Percentiles rank a stretch among this genome's conserved stretches.
Conservation (phyloP, 1,284 basidiomycete genomes). For the Tylopilus sp. region DNA sequence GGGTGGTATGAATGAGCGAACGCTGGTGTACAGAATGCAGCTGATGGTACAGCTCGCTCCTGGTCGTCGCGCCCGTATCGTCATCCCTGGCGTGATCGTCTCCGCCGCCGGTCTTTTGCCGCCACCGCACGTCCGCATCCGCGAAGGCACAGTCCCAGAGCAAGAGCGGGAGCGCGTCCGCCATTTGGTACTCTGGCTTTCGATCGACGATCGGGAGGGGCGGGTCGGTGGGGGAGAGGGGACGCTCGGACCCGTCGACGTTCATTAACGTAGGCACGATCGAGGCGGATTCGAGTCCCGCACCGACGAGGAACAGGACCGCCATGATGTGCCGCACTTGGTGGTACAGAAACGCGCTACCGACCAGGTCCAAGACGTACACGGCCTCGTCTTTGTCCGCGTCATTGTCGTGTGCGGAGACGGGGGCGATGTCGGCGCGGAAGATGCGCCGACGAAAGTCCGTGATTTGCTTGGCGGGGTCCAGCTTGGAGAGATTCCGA, state of each 20-base stretch:
- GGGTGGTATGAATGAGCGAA: constrained; percentile 53
- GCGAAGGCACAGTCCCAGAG: constrained; percentile 90
- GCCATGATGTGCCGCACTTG: constrained; percentile 98
- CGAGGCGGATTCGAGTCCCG: constrained; percentile 71
- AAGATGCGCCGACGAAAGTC: constrained; percentile 68
- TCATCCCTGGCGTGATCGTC: constrained; percentile 9
- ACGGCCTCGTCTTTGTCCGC: constrained; percentile 33
- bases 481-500: constrained; percentile 94
- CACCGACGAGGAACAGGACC: constrained; percentile 85
- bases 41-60: constrained; percentile 49
- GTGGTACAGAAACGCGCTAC: constrained; percentile 93
- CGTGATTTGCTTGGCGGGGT: constrained; percentile 89
- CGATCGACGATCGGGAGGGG: constrained; percentile 50
- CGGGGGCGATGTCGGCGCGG: constrained; percentile 56
- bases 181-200: constrained; percentile 94
- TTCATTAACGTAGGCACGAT: constrained; percentile 79
- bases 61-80: constrained; percentile 31
- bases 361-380: constrained; percentile 84
- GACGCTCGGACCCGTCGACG: constrained; percentile 38
- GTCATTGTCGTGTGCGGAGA: constrained; percentile 18
- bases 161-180: constrained; percentile 85
- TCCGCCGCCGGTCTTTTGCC: constrained; percentile 44
- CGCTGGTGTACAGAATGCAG: constrained; percentile 55
- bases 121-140: constrained; percentile 70
- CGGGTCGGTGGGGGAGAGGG: constrained; percentile 29